phyloP scores from a whole-genome alignment of 2,329 filamentous ascomycete genomes.

The Trichoderma citrinoviride region DNA sequence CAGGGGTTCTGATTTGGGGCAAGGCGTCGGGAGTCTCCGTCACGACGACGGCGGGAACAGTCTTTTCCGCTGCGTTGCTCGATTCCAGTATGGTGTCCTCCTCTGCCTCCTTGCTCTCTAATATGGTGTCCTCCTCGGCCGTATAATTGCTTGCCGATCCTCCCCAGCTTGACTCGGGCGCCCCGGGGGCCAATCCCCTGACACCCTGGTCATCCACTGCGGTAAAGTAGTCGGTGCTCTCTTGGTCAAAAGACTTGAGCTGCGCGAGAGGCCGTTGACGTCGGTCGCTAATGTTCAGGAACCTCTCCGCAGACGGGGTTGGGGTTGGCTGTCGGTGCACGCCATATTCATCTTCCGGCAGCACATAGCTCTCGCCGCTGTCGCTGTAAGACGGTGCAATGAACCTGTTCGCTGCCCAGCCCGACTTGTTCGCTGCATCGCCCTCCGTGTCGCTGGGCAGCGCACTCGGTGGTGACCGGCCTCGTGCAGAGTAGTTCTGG shows the following conservation, averaged over 20 bases:
- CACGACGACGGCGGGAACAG: constrained; percentile 4
- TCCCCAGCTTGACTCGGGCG: neutral
- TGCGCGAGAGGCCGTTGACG: neutral
- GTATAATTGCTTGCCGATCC: neutral
- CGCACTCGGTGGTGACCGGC: constrained; percentile 54
- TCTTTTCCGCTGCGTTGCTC: neutral
- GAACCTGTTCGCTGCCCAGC: constrained; percentile 40
- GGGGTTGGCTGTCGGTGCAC: constrained; percentile 21
- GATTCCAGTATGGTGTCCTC: neutral
- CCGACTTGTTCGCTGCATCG: constrained; percentile 35
- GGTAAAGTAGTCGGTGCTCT: constrained; percentile 10
- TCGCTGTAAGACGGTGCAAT: constrained; percentile 43
- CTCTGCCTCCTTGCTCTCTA: neutral
- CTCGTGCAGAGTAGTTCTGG: constrained; percentile 47
- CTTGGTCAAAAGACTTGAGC: neutral
- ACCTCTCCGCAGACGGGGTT: constrained; percentile 20
- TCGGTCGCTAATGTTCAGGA: constrained; percentile 16
- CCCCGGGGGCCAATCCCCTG: neutral
- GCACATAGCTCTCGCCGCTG: constrained; percentile 27
- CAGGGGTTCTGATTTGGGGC: neutral
- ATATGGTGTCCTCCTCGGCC: neutral
- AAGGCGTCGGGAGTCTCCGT: neutral
- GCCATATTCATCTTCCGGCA: constrained; percentile 19
- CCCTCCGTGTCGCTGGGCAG: constrained; percentile 44
- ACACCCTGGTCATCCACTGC: neutral